These are phyloP conservation scores for Hsuehochloa calcarea DNA, from an alignment of 176 grass and related monocot genomes.

Conservation along the genomic window DNA sequence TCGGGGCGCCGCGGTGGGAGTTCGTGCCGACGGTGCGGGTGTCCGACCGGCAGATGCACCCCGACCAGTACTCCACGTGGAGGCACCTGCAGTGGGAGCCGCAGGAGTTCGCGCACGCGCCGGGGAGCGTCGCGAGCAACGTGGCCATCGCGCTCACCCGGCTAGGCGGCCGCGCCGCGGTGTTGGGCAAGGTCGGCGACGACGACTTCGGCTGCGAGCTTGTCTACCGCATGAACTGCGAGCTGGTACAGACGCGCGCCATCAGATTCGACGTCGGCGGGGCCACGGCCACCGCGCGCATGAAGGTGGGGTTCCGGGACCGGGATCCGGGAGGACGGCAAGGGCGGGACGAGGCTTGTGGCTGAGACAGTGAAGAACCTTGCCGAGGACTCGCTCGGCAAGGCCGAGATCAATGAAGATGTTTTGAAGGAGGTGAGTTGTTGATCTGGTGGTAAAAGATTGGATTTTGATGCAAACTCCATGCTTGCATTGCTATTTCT, in stretches of 20 bases:
- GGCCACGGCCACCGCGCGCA: conserved; percentile 64
- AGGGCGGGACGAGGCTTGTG: conserved; percentile 53
- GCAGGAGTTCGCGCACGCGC: conserved; percentile 76
- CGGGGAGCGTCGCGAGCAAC: conserved; percentile 70
- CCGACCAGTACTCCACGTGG: conserved; percentile 77
- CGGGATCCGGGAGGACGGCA: conserved; percentile 31
- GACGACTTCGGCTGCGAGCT: conserved; percentile 82
- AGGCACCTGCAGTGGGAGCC: conserved; percentile 79
- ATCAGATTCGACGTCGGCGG: conserved; percentile 46
- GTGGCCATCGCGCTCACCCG: conserved; percentile 69
- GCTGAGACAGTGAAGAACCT: conserved; percentile 61
- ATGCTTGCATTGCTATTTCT: conserved; percentile 11
- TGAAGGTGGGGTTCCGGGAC: conserved; percentile 62
- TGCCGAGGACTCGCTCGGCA: conserved; percentile 68
- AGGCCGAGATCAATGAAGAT: conserved; percentile 64
- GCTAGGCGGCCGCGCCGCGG: conserved; percentile 66
- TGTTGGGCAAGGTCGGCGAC: conserved; percentile 81
- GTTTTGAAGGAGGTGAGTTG: conserved; percentile 75
- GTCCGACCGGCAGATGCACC: conserved; percentile 80
- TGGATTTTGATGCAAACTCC: background rate
- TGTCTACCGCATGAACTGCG: conserved; percentile 66
- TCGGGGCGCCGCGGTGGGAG: conserved; percentile 76
- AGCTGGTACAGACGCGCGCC: conserved; percentile 75
- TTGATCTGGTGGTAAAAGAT: conserved; percentile 21
- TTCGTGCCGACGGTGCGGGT: conserved; percentile 82